Base-by-base conservation (phyloP, 2,329 filamentous ascomycete species). In the Beauveria medogensis region DNA sequence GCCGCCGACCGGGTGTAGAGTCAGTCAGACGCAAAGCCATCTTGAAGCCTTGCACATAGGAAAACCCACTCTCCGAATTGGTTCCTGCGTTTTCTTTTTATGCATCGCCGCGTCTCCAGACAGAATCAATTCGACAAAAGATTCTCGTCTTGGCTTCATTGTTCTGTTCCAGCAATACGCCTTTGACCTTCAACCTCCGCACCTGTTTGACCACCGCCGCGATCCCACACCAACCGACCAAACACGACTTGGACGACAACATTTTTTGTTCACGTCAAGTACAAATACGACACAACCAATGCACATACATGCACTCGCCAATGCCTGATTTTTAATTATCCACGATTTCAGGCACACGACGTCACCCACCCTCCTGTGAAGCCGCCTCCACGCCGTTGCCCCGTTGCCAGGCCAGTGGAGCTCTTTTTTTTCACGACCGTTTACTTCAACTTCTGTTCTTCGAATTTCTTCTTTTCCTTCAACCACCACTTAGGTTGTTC, bases 331-430 rank as follows among this genome's bases (percentile, higher is more conserved):
- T 40, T 40, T 54, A 20, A 46, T 26, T 43, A 26, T n/a, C 37
- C 24, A 44, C 57, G 47, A 48, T 14, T 44, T 44, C 52, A 55
- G 44, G 59, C 34, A 22, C 52, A 48, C 59, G 50, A 59, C 58
- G 63, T 63, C 64, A 62, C 61, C 66, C 65, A 70, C 66, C 64
- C 64, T 57, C 60, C 65, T 65, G 24, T 61, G 22, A 63, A 24
- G 20, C 62, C 47, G 63, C 64, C 63, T 60, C 65, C 64, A 64
- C 59, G 53, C 60, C 66, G 63, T 63, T 63, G 63, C 61, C 59
- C 55, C 55, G 60, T 55, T 55, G 55, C 55, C 56, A 61, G 52
- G 59, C 52, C 43, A 51, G 59, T 61, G 59, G 59, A 61, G 44
- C 46, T 52, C 59, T 55, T 61, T 55, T 61, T 61, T 61, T 61